A percentile compares a stretch with the other conserved stretches of the same genome.
phyloP scores from a whole-genome alignment of 2,329 filamentous ascomycete genomes.

The Trichoderma koningiopsis region DNA sequence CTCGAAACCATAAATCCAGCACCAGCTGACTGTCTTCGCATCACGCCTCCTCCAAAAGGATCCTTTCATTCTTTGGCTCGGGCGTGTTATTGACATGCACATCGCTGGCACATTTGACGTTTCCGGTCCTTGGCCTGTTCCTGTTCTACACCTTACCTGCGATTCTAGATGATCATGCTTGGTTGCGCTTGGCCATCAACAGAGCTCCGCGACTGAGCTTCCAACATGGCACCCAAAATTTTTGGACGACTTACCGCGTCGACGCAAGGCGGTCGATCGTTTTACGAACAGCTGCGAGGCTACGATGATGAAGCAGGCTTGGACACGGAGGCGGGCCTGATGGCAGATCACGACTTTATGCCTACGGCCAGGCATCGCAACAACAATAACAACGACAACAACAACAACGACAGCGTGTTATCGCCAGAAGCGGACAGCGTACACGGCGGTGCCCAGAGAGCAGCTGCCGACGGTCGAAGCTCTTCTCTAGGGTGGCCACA shows the following conservation, averaged over 20 bases:
- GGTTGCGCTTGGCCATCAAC: not conserved
- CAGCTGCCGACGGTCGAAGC: constrained; percentile 16
- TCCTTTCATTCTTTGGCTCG: not conserved
- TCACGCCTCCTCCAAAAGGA: not conserved
- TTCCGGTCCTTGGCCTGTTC: not conserved
- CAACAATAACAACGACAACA: constrained; percentile 47
- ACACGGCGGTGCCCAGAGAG: constrained; percentile 10
- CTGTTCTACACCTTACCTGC: not conserved
- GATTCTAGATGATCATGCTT: constrained; percentile 19
- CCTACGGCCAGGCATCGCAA: constrained; percentile 50
- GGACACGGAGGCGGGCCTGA: constrained; percentile 49
- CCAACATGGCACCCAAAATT: constrained; percentile 50
- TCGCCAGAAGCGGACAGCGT: constrained; percentile 28
- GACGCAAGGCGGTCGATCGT: constrained; percentile 42
- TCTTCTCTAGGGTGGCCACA: constrained; percentile 36
- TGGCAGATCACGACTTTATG: constrained; percentile 52
- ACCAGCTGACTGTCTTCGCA: constrained; percentile 7
- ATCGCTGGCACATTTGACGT: not conserved
- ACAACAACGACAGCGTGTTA: constrained; percentile 45
- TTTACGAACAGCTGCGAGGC: constrained; percentile 53
- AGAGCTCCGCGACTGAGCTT: constrained; percentile 6
- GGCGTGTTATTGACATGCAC: constrained; percentile 5
- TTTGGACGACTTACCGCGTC: constrained; percentile 47
- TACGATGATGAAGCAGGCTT: constrained; percentile 45
- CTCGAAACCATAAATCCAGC: not conserved